phyloP scores from a whole-genome alignment of 371 early-diverging fungal genomes.

The Rhizopus delemar region DNA sequence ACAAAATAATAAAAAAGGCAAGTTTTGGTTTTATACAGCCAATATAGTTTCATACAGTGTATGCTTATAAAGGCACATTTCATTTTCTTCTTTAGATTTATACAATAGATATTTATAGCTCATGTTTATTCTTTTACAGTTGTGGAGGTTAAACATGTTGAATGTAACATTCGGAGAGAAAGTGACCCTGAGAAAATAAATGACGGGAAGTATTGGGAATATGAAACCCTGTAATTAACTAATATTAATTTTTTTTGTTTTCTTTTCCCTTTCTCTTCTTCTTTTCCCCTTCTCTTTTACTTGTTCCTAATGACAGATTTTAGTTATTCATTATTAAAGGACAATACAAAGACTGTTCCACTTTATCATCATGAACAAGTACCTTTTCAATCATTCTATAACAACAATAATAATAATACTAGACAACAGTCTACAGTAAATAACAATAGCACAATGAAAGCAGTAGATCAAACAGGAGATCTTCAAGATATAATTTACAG shows the following conservation, averaged over 20 bases:
- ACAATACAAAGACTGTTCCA: slow-evolving; percentile 31
- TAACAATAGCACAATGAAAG: slow-evolving; percentile 7
- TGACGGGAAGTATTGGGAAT: slow-evolving; percentile 2
- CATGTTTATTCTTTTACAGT: background rate
- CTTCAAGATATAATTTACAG: slow-evolving; percentile 57
- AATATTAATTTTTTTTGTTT: slow-evolving; percentile 8
- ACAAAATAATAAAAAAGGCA: no score
- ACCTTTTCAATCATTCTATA: slow-evolving; percentile 33
- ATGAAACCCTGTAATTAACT: slow-evolving; percentile 14
- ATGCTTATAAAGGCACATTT: no score
- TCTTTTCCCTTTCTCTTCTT: slow-evolving; percentile 9
- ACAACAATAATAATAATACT: slow-evolving; percentile 4
- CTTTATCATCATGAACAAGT: slow-evolving; percentile 49
- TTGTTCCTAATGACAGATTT: slow-evolving; percentile 19
- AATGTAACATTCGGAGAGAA: background rate
- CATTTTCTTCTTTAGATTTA: no score
- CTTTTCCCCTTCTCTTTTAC: slow-evolving; percentile 9
- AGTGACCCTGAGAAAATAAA: slow-evolving; percentile 4
- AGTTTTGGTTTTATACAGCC: no score
- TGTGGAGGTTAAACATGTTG: background rate
- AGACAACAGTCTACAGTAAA: background rate
- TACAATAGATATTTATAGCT: background rate
- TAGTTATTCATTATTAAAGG: slow-evolving; percentile 20
- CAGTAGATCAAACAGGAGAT: slow-evolving; percentile 32
- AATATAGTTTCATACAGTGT: no score